A percentile compares a stretch with the other conserved stretches of the same genome.
phyloP scores from a whole-genome alignment of 2,329 filamentous ascomycete species.

The Beauveria bassiana region DNA sequence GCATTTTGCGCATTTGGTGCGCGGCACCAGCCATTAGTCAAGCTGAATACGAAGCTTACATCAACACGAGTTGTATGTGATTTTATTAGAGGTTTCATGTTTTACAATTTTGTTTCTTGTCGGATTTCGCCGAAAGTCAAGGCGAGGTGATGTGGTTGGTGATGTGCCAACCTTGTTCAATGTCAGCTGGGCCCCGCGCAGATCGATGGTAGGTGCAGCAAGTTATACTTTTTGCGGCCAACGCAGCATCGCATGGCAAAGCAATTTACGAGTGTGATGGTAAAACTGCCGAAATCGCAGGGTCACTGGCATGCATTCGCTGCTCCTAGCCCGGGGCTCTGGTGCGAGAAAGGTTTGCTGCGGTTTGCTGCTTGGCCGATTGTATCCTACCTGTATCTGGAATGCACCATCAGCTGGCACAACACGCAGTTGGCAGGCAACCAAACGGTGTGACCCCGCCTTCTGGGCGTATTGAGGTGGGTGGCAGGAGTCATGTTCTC shows the following conservation, averaged over 20 bases:
- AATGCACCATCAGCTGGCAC: slow-evolving; percentile 1
- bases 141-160: background rate
- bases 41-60: background rate
- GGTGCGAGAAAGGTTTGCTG: background rate
- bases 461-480: background rate
- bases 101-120: background rate
- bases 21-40: background rate
- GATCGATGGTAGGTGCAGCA: background rate
- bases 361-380: background rate
- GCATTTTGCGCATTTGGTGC: slow-evolving; percentile 3
- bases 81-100: background rate
- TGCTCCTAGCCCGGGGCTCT: background rate
- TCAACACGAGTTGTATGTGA: background rate
- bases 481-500: background rate
- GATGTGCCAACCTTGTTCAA: background rate
- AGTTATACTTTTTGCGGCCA: background rate
- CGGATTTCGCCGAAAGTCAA: background rate
- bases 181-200: background rate
- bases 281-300: slow-evolving; percentile 7
- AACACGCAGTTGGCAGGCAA: background rate
- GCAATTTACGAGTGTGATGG: background rate
- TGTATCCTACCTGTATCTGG: background rate
- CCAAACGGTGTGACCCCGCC: background rate
- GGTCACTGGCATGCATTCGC: background rate
- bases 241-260: background rate